These are phyloP conservation scores for Colletotrichum australisinense DNA, from an alignment of 2,329 filamentous ascomycete species.

Conservation along the genomic window DNA sequence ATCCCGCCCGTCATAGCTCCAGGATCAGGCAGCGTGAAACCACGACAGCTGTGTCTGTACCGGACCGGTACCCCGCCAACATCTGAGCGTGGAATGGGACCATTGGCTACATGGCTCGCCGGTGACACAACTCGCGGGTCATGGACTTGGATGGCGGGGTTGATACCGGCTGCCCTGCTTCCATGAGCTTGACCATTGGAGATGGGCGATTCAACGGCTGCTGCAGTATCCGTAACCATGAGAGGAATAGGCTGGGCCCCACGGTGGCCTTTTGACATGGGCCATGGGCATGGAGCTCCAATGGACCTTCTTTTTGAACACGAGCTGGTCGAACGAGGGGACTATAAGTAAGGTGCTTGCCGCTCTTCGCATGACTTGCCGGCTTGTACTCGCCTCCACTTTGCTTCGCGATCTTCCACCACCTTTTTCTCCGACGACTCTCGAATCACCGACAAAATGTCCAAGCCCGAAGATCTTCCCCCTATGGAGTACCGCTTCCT, in stretches of 20 bases:
- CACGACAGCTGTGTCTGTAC: neutral
- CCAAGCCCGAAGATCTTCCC: constrained; percentile 55
- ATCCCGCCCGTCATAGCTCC: constrained; percentile 28
- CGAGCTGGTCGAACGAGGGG: neutral
- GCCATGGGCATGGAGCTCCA: constrained; percentile 12
- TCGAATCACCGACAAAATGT: constrained; percentile 42
- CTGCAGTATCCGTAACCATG: neutral
- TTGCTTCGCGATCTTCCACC: constrained; percentile 21
- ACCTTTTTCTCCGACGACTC: neutral
- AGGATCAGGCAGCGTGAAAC: constrained; percentile 16
- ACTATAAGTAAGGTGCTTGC: constrained; percentile 33
- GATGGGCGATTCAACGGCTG: neutral
- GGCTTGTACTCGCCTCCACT: constrained; percentile 2
- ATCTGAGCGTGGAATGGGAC: neutral
- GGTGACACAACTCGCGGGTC: constrained; percentile 24
- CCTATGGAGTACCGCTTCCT: constrained; percentile 79
- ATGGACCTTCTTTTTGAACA: constrained; percentile 26
- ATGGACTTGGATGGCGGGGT: constrained; percentile 20
- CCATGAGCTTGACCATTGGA: constrained; percentile 14
- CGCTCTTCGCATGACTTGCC: constrained; percentile 7
- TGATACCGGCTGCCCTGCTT: constrained; percentile 25
- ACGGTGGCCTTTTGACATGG: neutral
- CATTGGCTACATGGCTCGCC: constrained; percentile 1
- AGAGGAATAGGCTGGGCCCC: constrained; percentile 2
- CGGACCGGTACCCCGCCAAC: constrained; percentile 12